phyloP scores from a whole-genome alignment of 345 rosid species.

The Excoecaria cochinchinensis region DNA sequence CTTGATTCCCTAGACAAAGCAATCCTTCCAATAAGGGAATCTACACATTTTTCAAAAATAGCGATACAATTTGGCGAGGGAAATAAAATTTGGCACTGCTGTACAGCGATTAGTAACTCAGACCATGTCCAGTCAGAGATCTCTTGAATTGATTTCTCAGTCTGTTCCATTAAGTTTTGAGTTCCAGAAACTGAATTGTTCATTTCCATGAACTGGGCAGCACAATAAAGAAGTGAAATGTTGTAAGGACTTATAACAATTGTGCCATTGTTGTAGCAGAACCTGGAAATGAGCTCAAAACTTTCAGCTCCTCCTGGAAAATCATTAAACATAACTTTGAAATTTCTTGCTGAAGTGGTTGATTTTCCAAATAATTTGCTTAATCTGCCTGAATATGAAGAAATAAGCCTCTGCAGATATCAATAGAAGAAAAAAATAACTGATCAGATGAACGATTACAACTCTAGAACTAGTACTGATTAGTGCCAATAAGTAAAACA shows the following conservation, averaged over 20 bases:
- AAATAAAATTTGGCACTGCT: constrained; percentile 58
- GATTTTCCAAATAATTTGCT: constrained; percentile 64
- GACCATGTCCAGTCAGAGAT: constrained; percentile 76
- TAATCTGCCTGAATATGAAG: constrained; percentile 60
- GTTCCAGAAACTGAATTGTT: constrained; percentile 31
- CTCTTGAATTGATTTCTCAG: constrained; percentile 62
- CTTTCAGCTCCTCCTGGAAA: constrained; percentile 81
- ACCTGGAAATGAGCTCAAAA: constrained; percentile 73
- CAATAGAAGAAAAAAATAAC: constrained; percentile 14
- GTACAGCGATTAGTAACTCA: constrained; percentile 61
- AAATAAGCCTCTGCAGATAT: constrained; percentile 60
- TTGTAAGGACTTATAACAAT: constrained; percentile 53
- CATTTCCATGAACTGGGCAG: constrained; percentile 82
- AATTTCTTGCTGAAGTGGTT: constrained; percentile 32
- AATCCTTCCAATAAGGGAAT: constrained; percentile 60
- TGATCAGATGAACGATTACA: not conserved
- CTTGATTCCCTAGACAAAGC: constrained; percentile 55
- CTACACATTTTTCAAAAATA: constrained; percentile 51
- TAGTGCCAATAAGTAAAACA: not conserved
- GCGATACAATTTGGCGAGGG: constrained; percentile 29
- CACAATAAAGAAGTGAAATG: constrained; percentile 53
- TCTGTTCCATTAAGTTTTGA: constrained; percentile 49
- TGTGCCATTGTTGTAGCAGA: constrained; percentile 71
- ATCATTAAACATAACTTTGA: constrained; percentile 77
- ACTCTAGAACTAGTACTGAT: not conserved